phyloP scores from a whole-genome alignment of 2,329 filamentous ascomycete species.

The Aspergillus sclerotialis region DNA sequence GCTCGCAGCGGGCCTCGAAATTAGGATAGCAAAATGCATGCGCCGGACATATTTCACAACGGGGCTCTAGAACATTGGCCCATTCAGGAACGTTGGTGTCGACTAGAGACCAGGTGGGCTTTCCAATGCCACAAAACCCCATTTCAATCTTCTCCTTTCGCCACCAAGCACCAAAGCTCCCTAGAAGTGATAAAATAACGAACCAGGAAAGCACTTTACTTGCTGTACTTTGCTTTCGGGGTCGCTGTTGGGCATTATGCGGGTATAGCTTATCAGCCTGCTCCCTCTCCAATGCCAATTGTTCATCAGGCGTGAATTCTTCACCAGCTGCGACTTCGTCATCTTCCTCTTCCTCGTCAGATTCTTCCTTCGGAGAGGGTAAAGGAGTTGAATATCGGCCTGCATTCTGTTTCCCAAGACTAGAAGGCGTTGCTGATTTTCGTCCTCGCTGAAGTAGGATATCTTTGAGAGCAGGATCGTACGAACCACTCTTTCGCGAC shows the following conservation, averaged over 20 bases:
- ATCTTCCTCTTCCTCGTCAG: constrained; percentile 49
- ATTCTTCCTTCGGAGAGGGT: constrained; percentile 29
- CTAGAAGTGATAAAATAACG: constrained; percentile 62
- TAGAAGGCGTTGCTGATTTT: constrained; percentile 24
- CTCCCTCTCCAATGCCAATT: constrained; percentile 70
- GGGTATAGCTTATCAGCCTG: constrained; percentile 44
- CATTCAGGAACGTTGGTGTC: constrained; percentile 66
- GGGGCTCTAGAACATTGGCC: constrained; percentile 62
- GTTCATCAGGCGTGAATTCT: constrained; percentile 90
- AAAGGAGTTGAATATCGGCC: constrained; percentile 51
- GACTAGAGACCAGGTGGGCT: constrained; percentile 51
- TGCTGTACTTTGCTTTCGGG: constrained; percentile 36
- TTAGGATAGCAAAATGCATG: constrained; percentile 84
- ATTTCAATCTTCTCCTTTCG: constrained; percentile 93
- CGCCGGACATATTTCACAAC: constrained; percentile 82
- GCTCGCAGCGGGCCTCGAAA: constrained; percentile 71
- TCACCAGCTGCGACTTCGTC: constrained; percentile 59
- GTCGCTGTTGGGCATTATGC: constrained; percentile 13
- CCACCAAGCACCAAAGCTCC: constrained; percentile 74
- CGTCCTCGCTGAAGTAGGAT: constrained; percentile 23
- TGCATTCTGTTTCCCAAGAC: constrained; percentile 45
- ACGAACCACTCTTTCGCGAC: constrained; percentile 44
- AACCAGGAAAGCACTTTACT: constrained; percentile 62
- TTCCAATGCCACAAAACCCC: constrained; percentile 85
- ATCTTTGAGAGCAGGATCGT: constrained; percentile 19